Conservation (phyloP, 495 filamentous ascomycete genomes). For the Eremomyces bilateralis region DNA sequence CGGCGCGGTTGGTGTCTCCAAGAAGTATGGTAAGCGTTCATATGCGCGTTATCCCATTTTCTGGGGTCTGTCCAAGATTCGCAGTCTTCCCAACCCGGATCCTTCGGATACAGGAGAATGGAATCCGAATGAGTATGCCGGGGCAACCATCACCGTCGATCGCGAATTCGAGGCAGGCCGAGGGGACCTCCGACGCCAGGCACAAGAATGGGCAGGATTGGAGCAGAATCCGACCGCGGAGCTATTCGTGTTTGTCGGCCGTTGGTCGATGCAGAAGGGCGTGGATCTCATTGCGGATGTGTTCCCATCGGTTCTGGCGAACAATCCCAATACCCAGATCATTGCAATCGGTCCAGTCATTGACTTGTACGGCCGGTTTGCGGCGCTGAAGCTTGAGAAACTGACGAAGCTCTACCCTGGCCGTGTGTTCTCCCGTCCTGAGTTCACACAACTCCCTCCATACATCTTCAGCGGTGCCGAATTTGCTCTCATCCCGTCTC, state of each 20-base stretch:
- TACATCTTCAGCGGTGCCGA: conserved; percentile 64
- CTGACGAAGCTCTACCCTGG: conserved; percentile 59
- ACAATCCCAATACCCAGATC: conserved; percentile 41
- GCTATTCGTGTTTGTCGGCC: conserved; percentile 56
- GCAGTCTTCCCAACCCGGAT: conserved; percentile 53
- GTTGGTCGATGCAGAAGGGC: conserved; percentile 64
- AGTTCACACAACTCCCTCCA: conserved; percentile 52
- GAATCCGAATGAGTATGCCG: conserved; percentile 31
- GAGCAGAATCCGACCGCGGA: conserved; percentile 44
- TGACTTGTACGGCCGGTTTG: conserved; percentile 61
- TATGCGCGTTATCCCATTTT: conserved; percentile 60
- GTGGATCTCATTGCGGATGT: conserved; percentile 61
- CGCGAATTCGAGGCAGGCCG: conserved; percentile 32
- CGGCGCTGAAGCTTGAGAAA: conserved; percentile 45
- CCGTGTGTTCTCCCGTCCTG: conserved; percentile 54
- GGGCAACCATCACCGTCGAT: conserved; percentile 34
- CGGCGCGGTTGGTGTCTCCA: conserved; percentile 52
- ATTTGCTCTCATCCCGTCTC: conserved; percentile 57
- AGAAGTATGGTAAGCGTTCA: conserved; percentile 54
- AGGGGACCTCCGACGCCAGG: conserved; percentile 37
- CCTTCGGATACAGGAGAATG: conserved; percentile 52
- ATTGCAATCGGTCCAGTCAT: conserved; percentile 55
- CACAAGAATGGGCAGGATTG: conserved; percentile 58
- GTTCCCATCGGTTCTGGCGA: conserved; percentile 48
- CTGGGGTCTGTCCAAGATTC: conserved; percentile 51